These are phyloP conservation scores for Penicillium sp. DNA, from an alignment of 2,329 filamentous ascomycete species.

Conservation along the genomic window DNA sequence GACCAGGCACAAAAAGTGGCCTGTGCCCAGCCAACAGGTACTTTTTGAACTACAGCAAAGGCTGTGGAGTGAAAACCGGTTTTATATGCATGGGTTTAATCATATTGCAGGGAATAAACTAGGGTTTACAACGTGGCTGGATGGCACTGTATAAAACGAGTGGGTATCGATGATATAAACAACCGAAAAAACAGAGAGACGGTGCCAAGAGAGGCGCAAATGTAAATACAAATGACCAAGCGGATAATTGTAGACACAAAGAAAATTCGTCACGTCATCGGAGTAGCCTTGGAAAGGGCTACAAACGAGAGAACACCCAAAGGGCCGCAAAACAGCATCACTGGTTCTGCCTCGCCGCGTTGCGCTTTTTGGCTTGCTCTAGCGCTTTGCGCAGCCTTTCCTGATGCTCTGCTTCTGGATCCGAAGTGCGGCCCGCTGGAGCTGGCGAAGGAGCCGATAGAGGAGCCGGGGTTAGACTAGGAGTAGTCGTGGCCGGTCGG, in stretches of 20 bases:
- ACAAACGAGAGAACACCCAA: not conserved
- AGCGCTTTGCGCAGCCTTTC: slow-evolving; percentile 54
- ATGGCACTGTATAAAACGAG: not conserved
- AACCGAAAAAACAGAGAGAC: not conserved
- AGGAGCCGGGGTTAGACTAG: slow-evolving; percentile 12
- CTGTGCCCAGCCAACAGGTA: slow-evolving; percentile 4
- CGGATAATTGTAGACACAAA: slow-evolving; percentile 17
- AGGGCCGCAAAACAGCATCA: not conserved
- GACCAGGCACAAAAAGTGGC: slow-evolving; percentile 1
- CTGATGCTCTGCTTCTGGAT: slow-evolving; percentile 49
- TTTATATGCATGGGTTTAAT: not conserved
- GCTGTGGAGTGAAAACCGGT: not conserved
- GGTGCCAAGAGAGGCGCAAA: not conserved
- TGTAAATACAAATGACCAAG: no score
- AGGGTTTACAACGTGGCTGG: not conserved
- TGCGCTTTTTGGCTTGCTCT: slow-evolving; percentile 59
- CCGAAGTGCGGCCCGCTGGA: slow-evolving; percentile 9
- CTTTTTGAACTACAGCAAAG: not conserved
- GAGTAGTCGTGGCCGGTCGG: slow-evolving; percentile 30
- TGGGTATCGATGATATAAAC: slow-evolving; percentile 4
- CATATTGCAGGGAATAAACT: not conserved
- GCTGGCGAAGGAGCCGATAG: not conserved
- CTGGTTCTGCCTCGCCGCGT: slow-evolving; percentile 42
- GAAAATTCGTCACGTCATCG: slow-evolving; percentile 27
- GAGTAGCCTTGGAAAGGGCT: not conserved